These are phyloP conservation scores for Podospora pseudoanserina DNA, from an alignment of 495 filamentous ascomycete genomes.

Conservation along the genomic window DNA sequence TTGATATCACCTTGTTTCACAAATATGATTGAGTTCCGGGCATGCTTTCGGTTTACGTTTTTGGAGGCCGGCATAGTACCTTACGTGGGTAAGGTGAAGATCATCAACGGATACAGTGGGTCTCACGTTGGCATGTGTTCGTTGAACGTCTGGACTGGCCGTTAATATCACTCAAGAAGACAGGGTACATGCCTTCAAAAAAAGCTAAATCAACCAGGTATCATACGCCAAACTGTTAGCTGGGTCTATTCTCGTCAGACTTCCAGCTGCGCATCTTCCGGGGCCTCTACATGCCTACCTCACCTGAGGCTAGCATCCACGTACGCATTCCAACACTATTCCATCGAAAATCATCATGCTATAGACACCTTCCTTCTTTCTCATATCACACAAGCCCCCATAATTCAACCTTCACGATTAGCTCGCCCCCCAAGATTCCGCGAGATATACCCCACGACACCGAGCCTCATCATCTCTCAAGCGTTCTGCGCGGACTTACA, in stretches of 20 bases:
- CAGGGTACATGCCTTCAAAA: too few relatives aligned
- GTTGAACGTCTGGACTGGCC: too few relatives aligned
- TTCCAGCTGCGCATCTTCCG: too few relatives aligned
- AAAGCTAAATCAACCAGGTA: too few relatives aligned
- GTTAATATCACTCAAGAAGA: too few relatives aligned
- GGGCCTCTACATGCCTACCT: too few relatives aligned
- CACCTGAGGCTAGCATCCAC: too few relatives aligned
- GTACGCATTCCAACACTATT: too few relatives aligned
- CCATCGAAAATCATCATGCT: too few relatives aligned
- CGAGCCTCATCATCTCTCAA: neutral
- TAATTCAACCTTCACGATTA: neutral
- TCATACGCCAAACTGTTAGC: too few relatives aligned
- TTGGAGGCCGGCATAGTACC: neutral
- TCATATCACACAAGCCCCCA: neutral
- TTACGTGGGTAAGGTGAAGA: neutral
- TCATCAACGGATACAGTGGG: neutral
- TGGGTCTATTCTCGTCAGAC: too few relatives aligned
- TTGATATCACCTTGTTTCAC: neutral
- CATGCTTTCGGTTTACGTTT: neutral
- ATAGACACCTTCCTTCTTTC: neutral
- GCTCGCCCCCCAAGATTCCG: neutral
- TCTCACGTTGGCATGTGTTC: too few relatives aligned
- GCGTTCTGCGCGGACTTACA: neutral
- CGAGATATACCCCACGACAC: neutral
- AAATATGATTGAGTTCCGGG: neutral